Evolutionary conservation across 345 rosid species (phyloP).

Genomic region (Eucalyptus coolabah): DNA sequence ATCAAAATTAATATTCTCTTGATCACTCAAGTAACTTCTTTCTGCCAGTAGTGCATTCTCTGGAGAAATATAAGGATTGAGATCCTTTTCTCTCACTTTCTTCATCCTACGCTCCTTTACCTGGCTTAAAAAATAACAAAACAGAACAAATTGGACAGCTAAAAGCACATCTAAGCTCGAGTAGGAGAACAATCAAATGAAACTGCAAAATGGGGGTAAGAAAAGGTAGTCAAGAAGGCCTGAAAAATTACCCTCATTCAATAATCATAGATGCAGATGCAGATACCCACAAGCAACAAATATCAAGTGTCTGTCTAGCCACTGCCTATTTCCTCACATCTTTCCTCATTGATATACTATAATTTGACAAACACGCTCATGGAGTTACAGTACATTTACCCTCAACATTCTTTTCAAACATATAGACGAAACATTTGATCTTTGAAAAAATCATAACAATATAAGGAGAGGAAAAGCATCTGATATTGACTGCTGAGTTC

Average conservation of each 20-base stretch:
- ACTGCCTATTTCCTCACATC: background rate
- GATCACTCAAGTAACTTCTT: constrained; percentile 30
- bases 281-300: background rate
- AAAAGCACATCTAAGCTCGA: background rate
- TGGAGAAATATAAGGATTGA: constrained; percentile 18
- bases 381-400: background rate
- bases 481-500: background rate
- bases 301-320: background rate
- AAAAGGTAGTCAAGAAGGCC: background rate
- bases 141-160: background rate
- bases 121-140: constrained; percentile 11
- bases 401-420: background rate
- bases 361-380: background rate
- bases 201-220: background rate
- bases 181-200: background rate
- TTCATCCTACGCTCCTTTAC: constrained; percentile 40
- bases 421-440: background rate
- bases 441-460: background rate
- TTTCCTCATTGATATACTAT: background rate
- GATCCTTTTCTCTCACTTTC: constrained; percentile 30
- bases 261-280: background rate
- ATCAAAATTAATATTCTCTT: background rate
- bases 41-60: constrained; percentile 52
- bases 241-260: background rate
- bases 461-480: background rate